Conservation (phyloP, 768 basidiomycete species). For the Pulveroboletus sp. region DNA sequence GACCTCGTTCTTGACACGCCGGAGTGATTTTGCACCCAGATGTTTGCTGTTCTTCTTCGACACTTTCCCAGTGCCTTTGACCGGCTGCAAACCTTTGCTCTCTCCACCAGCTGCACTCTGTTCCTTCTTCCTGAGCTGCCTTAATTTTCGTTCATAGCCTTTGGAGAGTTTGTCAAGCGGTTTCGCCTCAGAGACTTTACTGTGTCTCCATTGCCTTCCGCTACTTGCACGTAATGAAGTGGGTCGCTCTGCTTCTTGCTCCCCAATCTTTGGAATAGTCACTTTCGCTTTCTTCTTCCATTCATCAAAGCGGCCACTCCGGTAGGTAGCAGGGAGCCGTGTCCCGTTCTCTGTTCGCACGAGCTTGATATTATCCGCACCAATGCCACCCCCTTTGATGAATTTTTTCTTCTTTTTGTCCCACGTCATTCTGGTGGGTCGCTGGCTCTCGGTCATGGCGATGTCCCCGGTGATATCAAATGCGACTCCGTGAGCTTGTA, state of each 20-base stretch:
- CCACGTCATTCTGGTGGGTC: slow-evolving; percentile 69
- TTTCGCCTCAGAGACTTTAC: slow-evolving; percentile 57
- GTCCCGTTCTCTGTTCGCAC: slow-evolving; percentile 91
- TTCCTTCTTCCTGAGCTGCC: slow-evolving; percentile 56
- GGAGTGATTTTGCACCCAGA: slow-evolving; percentile 55
- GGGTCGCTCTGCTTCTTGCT: slow-evolving; percentile 53
- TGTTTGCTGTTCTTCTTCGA: slow-evolving; percentile 35
- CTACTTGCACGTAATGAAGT: slow-evolving; percentile 30
- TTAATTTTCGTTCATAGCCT: slow-evolving; percentile 70
- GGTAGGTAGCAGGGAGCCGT: slow-evolving; percentile 85
- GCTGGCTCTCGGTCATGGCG: slow-evolving; percentile 50
- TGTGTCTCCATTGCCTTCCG: slow-evolving; percentile 71
- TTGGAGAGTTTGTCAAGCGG: slow-evolving; percentile 70
- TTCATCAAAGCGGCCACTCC: slow-evolving; percentile 91
- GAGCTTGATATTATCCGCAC: slow-evolving; percentile 91
- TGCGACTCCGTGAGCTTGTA: slow-evolving; percentile 72
- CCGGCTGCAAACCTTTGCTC: slow-evolving; percentile 20
- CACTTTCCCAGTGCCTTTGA: slow-evolving; percentile 28
- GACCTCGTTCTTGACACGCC: slow-evolving; percentile 74
- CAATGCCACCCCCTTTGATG: slow-evolving; percentile 76
- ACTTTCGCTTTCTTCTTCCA: slow-evolving; percentile 81
- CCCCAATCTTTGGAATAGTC: slow-evolving; percentile 78
- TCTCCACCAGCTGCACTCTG: slow-evolving; percentile 28
- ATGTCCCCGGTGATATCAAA: slow-evolving; percentile 83
- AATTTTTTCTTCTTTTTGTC: slow-evolving; percentile 97